Evolutionary conservation across 805 yeast species (phyloP), one percentile per base, ranked within the genome.

Genomic region (Suhomyces pyralidae): DNA sequence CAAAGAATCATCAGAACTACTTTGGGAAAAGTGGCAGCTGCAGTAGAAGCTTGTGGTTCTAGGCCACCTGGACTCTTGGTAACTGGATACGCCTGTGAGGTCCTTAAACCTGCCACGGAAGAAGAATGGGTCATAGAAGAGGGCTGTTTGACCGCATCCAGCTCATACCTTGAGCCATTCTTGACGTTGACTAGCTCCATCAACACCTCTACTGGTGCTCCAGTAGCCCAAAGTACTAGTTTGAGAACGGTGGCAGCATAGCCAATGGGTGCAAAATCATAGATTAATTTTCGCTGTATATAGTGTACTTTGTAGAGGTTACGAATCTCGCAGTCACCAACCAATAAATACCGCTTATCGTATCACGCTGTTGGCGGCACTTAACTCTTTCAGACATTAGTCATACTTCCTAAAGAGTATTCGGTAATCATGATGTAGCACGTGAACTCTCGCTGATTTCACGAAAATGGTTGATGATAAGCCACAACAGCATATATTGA

Each of bases 31-130:
- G 82, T 90, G 1, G 86, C 86, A 0, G 84, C 78, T 43, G 96
- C 94, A 1, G 81, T 90, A 1, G 86, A 86, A 56, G 81, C 81
- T 26, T 80, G 83, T 44, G 97, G 97, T 0, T 85, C 94, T 10
- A 77, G 97, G 56, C 98, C 98, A 0, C 98, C 98, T 0, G 98
- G 98, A 0, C 73, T 93, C 50, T 74, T 93, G 42, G 86, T 93
- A 2, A 81, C 90, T 1, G 98, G 98, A 0, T 76, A 79, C 56
- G 86, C 93, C 0, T 92, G 97, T 59, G 78, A 78, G 9, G 85
- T 83, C 0, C 65, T 83, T 15, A 61, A 62, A 28, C 55, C 60
- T 28, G 42, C 61, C 3, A 50, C 60, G 0, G 58, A 51, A 0
- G 68, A 61, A 24, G 66, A 61, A 34, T 81, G 85, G 85, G 50